Percentiles rank a stretch among this genome's conserved stretches.
These are phyloP conservation scores for Pythium sukuiense DNA, from an alignment of 352 stramenopile species.

Conservation along the genomic window DNA sequence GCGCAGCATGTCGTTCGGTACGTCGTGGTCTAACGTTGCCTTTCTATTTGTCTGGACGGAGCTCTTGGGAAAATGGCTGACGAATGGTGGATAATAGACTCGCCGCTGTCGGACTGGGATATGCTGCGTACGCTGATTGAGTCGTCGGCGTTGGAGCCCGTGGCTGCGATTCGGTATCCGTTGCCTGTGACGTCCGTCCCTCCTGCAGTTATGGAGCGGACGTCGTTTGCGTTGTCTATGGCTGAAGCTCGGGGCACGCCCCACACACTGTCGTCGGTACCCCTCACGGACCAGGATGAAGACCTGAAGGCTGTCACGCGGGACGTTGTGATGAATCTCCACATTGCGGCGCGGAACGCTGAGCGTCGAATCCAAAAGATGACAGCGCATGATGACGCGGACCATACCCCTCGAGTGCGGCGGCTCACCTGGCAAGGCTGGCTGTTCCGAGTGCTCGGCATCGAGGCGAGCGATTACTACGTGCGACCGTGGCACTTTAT, in stretches of 20 bases:
- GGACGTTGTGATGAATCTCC: conserved; percentile 26
- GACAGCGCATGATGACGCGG: neutral
- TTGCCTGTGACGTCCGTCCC: neutral
- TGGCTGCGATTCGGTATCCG: conserved; percentile 9
- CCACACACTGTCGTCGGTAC: conserved; percentile 6
- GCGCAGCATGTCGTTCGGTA: conserved; percentile 23
- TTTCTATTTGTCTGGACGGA: neutral
- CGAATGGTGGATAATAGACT: conserved; percentile 8
- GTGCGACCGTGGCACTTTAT: conserved; percentile 26
- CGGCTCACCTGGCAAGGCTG: conserved; percentile 16
- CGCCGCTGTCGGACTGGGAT: conserved; percentile 21
- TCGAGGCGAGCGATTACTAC: conserved; percentile 16
- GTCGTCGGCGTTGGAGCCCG: neutral
- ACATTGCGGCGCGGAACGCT: conserved; percentile 21
- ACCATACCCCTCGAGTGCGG: neutral
- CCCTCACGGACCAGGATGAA: neutral
- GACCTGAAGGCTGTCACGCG: conserved; percentile 16
- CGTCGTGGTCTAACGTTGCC: neutral
- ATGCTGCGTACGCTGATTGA: conserved; percentile 17
- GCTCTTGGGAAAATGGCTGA: neutral
- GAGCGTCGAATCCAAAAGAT: conserved; percentile 20
- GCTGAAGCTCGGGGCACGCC: conserved; percentile 12
- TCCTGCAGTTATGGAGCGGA: neutral
- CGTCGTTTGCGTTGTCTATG: conserved; percentile 20
- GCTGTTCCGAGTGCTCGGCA: conserved; percentile 6